A percentile compares a stretch with the other conserved stretches of the same genome.
Conservation (phyloP, 2,329 filamentous ascomycete species). For the Plenodomus lindquistii region DNA sequence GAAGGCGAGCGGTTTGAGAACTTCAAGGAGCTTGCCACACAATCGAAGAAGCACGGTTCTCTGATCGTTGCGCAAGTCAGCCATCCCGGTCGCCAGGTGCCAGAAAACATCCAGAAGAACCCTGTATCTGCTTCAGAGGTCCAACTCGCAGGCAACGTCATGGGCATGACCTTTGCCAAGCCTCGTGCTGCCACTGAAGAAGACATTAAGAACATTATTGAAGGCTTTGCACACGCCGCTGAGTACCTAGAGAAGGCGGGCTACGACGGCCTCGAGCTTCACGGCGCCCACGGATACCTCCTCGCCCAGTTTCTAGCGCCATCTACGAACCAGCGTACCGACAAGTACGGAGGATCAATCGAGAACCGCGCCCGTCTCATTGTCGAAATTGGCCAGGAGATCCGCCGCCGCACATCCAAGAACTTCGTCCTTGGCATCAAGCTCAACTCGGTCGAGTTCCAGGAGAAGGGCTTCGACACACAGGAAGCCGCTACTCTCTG, state of each 20-base stretch:
- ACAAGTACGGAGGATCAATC: constrained; percentile 50
- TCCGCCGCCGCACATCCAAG: constrained; percentile 41
- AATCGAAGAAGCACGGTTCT: constrained; percentile 60
- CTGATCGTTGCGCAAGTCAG: constrained; percentile 64
- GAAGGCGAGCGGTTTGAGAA: constrained; percentile 62
- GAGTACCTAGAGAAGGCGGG: constrained; percentile 66
- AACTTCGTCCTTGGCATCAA: constrained; percentile 59
- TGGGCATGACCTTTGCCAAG: constrained; percentile 57
- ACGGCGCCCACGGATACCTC: constrained; percentile 53
- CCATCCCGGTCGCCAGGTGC: constrained; percentile 64
- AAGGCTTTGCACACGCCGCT: constrained; percentile 64
- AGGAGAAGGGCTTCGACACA: constrained; percentile 55
- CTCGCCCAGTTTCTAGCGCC: constrained; percentile 51
- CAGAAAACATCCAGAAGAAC: constrained; percentile 50
- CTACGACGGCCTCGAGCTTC: constrained; percentile 56
- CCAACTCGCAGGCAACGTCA: constrained; percentile 31
- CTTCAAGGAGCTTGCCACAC: constrained; percentile 61
- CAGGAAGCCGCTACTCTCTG: constrained; percentile 57
- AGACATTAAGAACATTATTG: constrained; percentile 61
- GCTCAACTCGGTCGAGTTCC: constrained; percentile 62
- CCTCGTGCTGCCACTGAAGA: constrained; percentile 58
- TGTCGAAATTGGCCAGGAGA: constrained; percentile 45
- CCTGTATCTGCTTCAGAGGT: constrained; percentile 57
- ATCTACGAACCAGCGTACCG: constrained; percentile 49
- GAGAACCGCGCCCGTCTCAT: constrained; percentile 50